phyloP scores from a whole-genome alignment of 2,329 filamentous ascomycete genomes.

The Diplodia mutila region DNA sequence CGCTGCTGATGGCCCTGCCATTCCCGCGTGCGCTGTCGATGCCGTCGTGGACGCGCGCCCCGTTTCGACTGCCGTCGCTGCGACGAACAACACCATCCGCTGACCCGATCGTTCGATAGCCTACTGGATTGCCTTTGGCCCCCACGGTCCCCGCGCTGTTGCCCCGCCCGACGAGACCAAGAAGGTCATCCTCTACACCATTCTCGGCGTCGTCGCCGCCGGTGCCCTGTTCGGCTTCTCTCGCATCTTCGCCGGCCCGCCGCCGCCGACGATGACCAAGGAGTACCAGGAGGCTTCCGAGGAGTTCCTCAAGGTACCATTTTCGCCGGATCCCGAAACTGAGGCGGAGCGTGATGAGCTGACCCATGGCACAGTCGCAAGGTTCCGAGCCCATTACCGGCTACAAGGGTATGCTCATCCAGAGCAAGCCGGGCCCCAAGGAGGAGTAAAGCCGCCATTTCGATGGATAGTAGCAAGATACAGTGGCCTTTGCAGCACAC shows the following conservation, averaged over 20 bases:
- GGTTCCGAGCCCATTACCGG: slow-evolving; percentile 44
- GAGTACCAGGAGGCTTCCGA: slow-evolving; percentile 97
- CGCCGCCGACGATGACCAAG: slow-evolving; percentile 88
- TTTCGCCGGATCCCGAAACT: background rate
- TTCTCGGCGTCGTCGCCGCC: slow-evolving; percentile 68
- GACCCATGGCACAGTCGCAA: slow-evolving; percentile 37
- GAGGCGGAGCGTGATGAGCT: background rate
- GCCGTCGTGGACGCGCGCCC: background rate
- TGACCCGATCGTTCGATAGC: slow-evolving; percentile 59
- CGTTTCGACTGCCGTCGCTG: background rate
- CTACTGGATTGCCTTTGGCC: slow-evolving; percentile 98
- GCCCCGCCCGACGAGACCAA: slow-evolving; percentile 82
- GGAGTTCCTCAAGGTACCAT: slow-evolving; percentile 85
- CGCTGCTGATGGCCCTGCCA: background rate
- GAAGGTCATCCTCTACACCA: slow-evolving; percentile 76
- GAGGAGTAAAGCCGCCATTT: slow-evolving; percentile 3
- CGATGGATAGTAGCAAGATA: background rate
- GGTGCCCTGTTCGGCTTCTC: slow-evolving; percentile 72
- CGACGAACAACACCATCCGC: slow-evolving; percentile 16
- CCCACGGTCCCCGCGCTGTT: slow-evolving; percentile 87
- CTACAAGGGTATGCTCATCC: slow-evolving; percentile 46
- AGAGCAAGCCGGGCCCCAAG: slow-evolving; percentile 39
- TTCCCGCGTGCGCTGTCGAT: background rate
- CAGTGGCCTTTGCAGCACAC: slow-evolving; percentile 11
- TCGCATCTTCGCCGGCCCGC: slow-evolving; percentile 69